Conservation (phyloP, 2,329 filamentous ascomycete genomes). For the Ascocoryne sarcoides region DNA sequence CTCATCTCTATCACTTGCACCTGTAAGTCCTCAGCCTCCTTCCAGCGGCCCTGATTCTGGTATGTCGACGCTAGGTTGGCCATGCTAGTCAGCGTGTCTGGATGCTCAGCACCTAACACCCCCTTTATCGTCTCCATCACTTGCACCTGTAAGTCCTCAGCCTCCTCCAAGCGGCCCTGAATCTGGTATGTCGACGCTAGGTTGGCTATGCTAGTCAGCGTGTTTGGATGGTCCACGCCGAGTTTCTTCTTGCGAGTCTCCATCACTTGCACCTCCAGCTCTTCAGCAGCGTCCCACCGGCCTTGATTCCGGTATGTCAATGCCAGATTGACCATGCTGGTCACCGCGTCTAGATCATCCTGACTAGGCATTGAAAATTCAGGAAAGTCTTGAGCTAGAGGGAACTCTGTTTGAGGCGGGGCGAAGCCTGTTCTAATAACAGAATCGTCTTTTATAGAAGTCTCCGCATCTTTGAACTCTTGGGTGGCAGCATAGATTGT, state of each 20-base stretch:
- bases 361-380: too few relatives aligned
- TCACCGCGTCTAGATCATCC: too few relatives aligned
- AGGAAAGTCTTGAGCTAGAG: too few relatives aligned
- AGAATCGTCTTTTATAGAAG: too few relatives aligned
- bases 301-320: slow-evolving; percentile 3
- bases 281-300: slow-evolving; percentile 8
- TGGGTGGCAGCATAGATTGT: too few relatives aligned
- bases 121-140: slow-evolving; percentile 2
- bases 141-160: slow-evolving; percentile 2
- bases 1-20: slow-evolving; percentile 5
- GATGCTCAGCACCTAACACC: slow-evolving; percentile 3
- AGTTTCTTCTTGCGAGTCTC: slow-evolving; percentile 7
- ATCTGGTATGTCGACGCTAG: slow-evolving; percentile 3
- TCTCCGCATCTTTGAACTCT: too few relatives aligned
- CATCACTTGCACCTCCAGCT: slow-evolving; percentile 9
- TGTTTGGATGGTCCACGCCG: slow-evolving; percentile 5
- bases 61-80: slow-evolving; percentile 4
- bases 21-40: slow-evolving; percentile 1
- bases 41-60: slow-evolving; percentile 2
- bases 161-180: slow-evolving; percentile 4
- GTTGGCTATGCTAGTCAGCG: slow-evolving; percentile 10
- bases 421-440: too few relatives aligned
- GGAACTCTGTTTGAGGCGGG: too few relatives aligned
- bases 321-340: too few relatives aligned
- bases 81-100: slow-evolving; percentile 4